Base-by-base conservation (phyloP, 805 yeast genomes). In the Saccharomycopsis synnaedendra region DNA sequence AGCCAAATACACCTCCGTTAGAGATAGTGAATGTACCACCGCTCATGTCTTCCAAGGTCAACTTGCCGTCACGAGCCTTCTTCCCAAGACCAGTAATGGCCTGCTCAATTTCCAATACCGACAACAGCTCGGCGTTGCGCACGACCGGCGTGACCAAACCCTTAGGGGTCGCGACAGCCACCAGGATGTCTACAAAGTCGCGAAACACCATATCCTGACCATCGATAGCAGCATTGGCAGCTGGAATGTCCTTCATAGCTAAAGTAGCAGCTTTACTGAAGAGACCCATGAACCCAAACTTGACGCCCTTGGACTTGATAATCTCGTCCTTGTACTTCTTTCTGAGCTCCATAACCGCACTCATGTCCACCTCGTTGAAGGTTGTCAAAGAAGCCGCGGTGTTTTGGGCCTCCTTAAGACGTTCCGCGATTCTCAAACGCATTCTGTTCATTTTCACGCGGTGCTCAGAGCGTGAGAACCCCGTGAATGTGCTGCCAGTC, bases 1-100 rank as follows among this genome's bases (percentile, higher is more conserved):
- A 93, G 55, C 98, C 98, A 62, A 93, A 93, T 50, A 93, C 96
- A 68, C 98, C 98, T 66, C 98, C 98, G 72, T 93, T 93, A 48
- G 97, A 93, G 61, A 93, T 93, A 62, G 98, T 93, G 76, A 93
- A 89, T 52, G 97, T 89, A 68, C 98, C 98, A 67, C 98, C 98
- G 53, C 96, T 78, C 97, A 93, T 90, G 68, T 93, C 98, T 74
- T 93, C 98, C 56, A 93, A 70, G 48, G 97, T 86, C 63, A 93
- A 77, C 72, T 93, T 89, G 62, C 93, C 93, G 65, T 90, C 97
- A 69, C 97, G 85, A 54, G 98, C 98, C 72, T 87, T 90, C 63
- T 71, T 72, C 69, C 97, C 93, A 60, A 93, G 74, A 58, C 70
- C 68, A 48, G 78, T 64, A 57, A 93, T 90, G 68, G 86, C 96